These are phyloP conservation scores for Begonia loranthoides DNA, from an alignment of 306 rosid species.

Conservation along the genomic window DNA sequence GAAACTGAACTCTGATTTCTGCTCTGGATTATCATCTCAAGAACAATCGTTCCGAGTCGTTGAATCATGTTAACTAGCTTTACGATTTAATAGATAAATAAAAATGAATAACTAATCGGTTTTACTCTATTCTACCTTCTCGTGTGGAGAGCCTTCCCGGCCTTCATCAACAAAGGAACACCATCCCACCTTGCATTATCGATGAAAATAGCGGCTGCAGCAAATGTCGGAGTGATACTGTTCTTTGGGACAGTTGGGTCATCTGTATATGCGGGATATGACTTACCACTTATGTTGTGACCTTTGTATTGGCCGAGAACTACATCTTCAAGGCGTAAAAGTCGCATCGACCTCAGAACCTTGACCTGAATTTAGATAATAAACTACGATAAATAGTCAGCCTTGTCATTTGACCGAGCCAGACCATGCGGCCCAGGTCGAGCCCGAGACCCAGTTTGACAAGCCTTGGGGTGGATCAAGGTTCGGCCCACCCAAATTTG, in stretches of 20 bases:
- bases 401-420: not conserved
- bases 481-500: too few relatives aligned
- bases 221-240: constrained; percentile 93
- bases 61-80: too few relatives aligned
- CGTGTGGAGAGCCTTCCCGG: constrained; percentile 95
- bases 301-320: constrained; percentile 94
- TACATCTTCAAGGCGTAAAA: constrained; percentile 66
- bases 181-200: constrained; percentile 98
- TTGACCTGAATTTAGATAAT: constrained; percentile 51
- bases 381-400: not conserved
- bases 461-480: too few relatives aligned
- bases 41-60: constrained; percentile 7
- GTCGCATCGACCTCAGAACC: constrained; percentile 86
- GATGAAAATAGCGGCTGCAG: constrained; percentile 87
- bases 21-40: constrained; percentile 41
- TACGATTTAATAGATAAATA: too few relatives aligned
- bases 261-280: constrained; percentile 60
- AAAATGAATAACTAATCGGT: too few relatives aligned
- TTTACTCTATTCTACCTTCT: constrained; percentile 29
- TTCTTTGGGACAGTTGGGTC: constrained; percentile 73
- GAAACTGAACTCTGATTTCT: constrained; percentile 94
- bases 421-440: too few relatives aligned
- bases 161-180: constrained; percentile 95
- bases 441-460: too few relatives aligned
- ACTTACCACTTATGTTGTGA: constrained; percentile 61